Evolutionary conservation across 148 eudicot species (phyloP), one percentile per base, ranked within the genome.

Genomic region (Vaccinium darrowii): DNA sequence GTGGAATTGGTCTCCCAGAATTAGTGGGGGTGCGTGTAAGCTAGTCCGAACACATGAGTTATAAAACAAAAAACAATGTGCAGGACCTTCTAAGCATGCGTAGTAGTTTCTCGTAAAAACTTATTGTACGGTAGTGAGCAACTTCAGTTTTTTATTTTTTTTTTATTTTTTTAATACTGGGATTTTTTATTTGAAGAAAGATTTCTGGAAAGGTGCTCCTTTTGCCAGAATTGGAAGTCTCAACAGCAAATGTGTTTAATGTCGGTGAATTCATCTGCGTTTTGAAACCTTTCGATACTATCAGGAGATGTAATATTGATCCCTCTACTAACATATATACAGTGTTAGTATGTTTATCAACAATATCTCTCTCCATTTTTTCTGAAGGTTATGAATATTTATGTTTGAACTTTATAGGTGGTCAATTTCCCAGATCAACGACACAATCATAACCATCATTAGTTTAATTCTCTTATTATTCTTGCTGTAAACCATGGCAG

Each of bases 401-500:
- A 10, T 79, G 79, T 56, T 18, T 63, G 67, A 53, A 60, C 13
- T 2, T 78, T 53, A 52, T n/a, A 51, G 43, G 77, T 19, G 79
- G 83, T n/a, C 25, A 74, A 33, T 85, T 65, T 56, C 74, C 36
- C 3, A 23, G 6, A 67, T 10, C 73, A 25, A 25, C 11, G 73
- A 14, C 33, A 75, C 18, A 8, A 60, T 62, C 69, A 65, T 69
- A 0, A 19, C 65, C 51, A 51, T 84, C 54, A 21, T 50, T 52
- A 8, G 62, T 51, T 3, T 67, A 50, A 9, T 69, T 82, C 33
- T 53, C 49, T 77, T 60, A 62, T 77, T 25, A 21, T 39, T 23
- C 3, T 27, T 39, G 30, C 87, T 30, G 52, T 78, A 54, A 88
- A 78, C 47, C 60, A 81, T 88, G 85, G 67, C 91, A 97, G 99